Evolutionary conservation across 352 stramenopile species (phyloP), one percentile per base, ranked within the genome.

Genomic region (Phytophthora sansomeana): DNA sequence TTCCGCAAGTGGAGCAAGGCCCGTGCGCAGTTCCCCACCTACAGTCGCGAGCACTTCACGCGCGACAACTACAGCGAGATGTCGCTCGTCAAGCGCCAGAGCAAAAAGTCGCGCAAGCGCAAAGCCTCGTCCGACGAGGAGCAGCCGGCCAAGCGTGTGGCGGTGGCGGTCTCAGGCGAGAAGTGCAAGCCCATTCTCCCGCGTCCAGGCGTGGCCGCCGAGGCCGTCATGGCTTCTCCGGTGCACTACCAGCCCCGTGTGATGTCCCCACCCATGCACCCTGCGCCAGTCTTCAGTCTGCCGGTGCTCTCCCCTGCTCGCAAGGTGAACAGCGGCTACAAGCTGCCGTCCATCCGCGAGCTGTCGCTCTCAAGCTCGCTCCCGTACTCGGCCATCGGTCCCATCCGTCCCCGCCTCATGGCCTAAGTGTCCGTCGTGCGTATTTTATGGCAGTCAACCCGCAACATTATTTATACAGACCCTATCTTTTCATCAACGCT

Each of bases 1-100:
- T 98, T 98, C 77, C 85, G 87, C 63, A 97, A 97, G 68, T 94
- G 85, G 84, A 92, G 78, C 81, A 96, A 96, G 66, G 79, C 84
- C 3, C 82, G 85, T 41, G 76, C 85, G 13, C 76, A 84, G 63
- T 81, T 85, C 66, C 81, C 84, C 14, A 96, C 87, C 11, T 96
- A 93, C 72, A 88, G 79, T 36, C 84, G 84, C 29, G 81, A 94
- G 44, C 83, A 94, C 66, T 96, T 96, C 46, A 90, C 79, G 14
- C 85, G 87, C 13, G 87, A 96, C 72, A 92, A 95, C 72, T 95
- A 92, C 66, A 83, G 78, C 39, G 85, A 81, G 28, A 93, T 95
- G 82, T 87, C 85, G 29, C 76, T 92, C 5, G 87, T 95, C 38
- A 95, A 94, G 72, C 87, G 87, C 13, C 87, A 95, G 69, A 93